Conservation (phyloP, 257 asterid species). For the Solanum pimpinellifolium region DNA sequence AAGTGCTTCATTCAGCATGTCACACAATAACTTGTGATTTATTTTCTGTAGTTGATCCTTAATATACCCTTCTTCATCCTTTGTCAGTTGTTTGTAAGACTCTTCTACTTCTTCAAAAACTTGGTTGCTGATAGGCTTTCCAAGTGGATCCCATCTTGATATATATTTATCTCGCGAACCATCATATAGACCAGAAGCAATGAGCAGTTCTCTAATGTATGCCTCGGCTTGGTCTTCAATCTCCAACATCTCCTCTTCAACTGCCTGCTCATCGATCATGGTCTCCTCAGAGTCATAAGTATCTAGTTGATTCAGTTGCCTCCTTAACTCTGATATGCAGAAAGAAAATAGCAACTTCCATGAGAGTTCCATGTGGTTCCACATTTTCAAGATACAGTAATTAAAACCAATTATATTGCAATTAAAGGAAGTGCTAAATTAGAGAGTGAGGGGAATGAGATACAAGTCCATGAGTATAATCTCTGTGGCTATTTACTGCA, state of each 20-base stretch:
- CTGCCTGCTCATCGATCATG: slow-evolving; percentile 28
- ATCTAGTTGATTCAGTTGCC: slow-evolving; percentile 64
- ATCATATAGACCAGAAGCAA: slow-evolving; percentile 71
- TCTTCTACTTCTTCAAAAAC: slow-evolving; percentile 76
- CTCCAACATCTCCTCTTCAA: slow-evolving; percentile 38
- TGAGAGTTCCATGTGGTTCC: neutral
- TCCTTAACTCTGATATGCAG: slow-evolving; percentile 48
- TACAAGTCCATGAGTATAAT: neutral
- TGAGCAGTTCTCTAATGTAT: slow-evolving; percentile 72
- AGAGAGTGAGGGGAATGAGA: neutral
- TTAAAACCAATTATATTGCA: neutral
- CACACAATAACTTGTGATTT: slow-evolving; percentile 53
- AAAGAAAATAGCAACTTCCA: neutral
- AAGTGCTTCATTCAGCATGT: slow-evolving; percentile 70
- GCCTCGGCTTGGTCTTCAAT: slow-evolving; percentile 63
- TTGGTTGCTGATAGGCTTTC: slow-evolving; percentile 61
- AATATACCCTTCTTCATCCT: slow-evolving; percentile 20
- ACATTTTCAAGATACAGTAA: neutral
- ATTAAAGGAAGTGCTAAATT: neutral
- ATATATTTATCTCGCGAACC: slow-evolving; percentile 43
- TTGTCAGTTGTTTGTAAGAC: slow-evolving; percentile 25
- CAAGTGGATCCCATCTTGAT: slow-evolving; percentile 76
- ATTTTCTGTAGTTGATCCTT: slow-evolving; percentile 31
- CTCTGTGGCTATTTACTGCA: neutral
- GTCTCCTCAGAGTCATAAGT: slow-evolving; percentile 39